Evolutionary conservation across 371 early-diverging fungal species (phyloP).

Genomic region (Apophysomyces variabilis): DNA sequence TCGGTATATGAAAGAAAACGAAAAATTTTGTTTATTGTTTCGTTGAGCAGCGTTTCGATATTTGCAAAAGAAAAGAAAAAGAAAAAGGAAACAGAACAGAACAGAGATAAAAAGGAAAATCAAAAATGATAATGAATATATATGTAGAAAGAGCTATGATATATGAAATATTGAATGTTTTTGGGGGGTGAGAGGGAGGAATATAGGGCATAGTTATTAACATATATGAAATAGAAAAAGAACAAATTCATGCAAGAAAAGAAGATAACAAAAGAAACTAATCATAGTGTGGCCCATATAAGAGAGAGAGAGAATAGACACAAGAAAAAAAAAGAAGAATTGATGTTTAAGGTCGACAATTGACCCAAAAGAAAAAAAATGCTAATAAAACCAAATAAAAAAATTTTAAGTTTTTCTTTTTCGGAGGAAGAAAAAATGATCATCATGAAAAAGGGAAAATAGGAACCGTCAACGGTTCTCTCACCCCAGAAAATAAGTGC

Average conservation of each 20-base stretch:
- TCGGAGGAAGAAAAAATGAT: conserved; percentile 5
- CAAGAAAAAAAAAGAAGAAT: background rate
- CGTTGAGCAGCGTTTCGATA: too few species aligned
- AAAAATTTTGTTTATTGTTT: conserved; percentile 4
- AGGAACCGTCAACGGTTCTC: conserved; percentile 5
- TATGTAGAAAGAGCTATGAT: background rate
- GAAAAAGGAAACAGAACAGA: too few species aligned
- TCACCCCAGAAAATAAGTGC: background rate
- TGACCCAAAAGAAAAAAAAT: background rate
- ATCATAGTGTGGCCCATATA: conserved; percentile 8
- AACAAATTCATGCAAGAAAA: conserved; percentile 4
- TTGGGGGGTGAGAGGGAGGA: background rate
- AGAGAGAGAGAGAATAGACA: background rate
- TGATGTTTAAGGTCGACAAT: background rate
- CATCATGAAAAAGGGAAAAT: conserved; percentile 1
- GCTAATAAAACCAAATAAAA: conserved; percentile 1
- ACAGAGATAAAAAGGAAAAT: background rate
- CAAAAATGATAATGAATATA: background rate
- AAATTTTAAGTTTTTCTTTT: conserved; percentile 9
- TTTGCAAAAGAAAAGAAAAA: too few species aligned
- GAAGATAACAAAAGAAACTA: background rate
- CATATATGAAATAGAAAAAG: background rate
- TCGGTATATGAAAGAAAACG: conserved; percentile 5
- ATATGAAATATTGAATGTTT: background rate
- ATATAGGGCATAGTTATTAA: conserved; percentile 8